A percentile compares a stretch with the other conserved stretches of the same genome.
phyloP scores from a whole-genome alignment of 805 yeast genomes.

The Teunomyces funiuensis region DNA sequence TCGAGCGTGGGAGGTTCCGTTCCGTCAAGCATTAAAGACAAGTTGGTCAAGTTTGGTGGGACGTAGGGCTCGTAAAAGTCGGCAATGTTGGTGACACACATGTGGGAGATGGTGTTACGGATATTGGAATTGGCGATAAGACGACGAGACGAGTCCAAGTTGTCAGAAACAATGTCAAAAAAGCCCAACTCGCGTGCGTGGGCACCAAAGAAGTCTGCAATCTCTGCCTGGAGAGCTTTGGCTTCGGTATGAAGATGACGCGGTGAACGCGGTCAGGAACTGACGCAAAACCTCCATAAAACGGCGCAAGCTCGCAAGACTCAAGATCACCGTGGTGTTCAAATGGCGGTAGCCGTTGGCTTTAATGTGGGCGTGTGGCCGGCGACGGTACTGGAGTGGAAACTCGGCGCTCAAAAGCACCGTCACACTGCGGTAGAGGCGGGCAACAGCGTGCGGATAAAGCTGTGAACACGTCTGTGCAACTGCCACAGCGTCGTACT shows the following conservation, averaged over 20 bases:
- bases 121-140: conserved; percentile 24
- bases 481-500: conserved; percentile 28
- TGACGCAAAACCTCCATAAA: conserved; percentile 19
- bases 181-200: conserved; percentile 25
- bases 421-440: conserved; percentile 31
- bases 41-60: conserved; percentile 30
- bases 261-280: conserved; percentile 20
- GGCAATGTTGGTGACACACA: conserved; percentile 24
- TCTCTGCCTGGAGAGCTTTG: conserved; percentile 19
- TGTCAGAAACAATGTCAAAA: conserved; percentile 25
- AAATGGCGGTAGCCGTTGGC: conserved; percentile 30
- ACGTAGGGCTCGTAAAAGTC: conserved; percentile 25
- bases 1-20: conserved; percentile 17
- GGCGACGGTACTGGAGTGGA: conserved; percentile 19
- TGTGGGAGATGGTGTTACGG: conserved; percentile 28
- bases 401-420: conserved; percentile 29
- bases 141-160: conserved; percentile 22
- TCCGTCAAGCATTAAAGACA: conserved; percentile 34
- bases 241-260: conserved; percentile 24
- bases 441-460: conserved; percentile 21
- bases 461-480: conserved; percentile 22
- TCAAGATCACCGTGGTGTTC: conserved; percentile 30
- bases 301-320: conserved; percentile 14
- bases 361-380: conserved; percentile 16
- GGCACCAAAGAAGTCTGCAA: conserved; percentile 26